These are phyloP conservation scores for Arthroderma sp. DNA, from an alignment of 2,329 filamentous ascomycete genomes.

Conservation along the genomic window DNA sequence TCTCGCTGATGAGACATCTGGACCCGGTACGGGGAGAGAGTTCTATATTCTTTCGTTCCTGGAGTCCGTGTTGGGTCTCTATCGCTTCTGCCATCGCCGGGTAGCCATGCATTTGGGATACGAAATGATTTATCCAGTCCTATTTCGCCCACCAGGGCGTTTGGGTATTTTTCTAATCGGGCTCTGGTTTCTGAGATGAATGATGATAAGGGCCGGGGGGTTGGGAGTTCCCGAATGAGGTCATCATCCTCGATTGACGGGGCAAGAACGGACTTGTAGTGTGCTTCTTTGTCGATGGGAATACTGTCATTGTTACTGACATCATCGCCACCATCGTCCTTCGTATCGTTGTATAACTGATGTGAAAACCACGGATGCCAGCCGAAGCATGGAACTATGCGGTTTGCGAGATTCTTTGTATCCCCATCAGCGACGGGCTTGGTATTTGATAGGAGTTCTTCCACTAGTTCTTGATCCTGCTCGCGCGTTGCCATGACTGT, in stretches of 20 bases:
- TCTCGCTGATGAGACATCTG: conserved; percentile 44
- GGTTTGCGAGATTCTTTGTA: conserved; percentile 14
- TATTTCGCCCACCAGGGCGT: conserved; percentile 48
- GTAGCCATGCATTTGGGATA: conserved; percentile 40
- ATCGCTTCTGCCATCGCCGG: conserved; percentile 13
- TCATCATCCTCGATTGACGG: conserved; percentile 34
- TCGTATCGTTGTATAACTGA: conserved; percentile 40
- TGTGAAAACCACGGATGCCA: conserved; percentile 60
- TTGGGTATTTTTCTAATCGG: conserved; percentile 38
- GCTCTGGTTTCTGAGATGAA: conserved; percentile 39
- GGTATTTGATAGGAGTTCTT: too few relatives aligned
- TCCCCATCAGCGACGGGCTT: too few relatives aligned
- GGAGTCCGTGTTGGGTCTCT: conserved; percentile 33
- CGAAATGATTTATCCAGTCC: conserved; percentile 50
- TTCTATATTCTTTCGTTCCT: conserved; percentile 47
- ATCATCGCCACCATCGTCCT: conserved; percentile 11
- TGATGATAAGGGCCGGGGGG: conserved; percentile 39
- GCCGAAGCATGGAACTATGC: conserved; percentile 49
- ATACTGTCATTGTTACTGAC: background rate
- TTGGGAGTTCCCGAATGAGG: conserved; percentile 40
- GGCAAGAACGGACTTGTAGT: conserved; percentile 43
- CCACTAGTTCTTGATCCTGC: conserved; percentile 48
- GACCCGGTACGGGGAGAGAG: conserved; percentile 45
- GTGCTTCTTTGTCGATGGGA: conserved; percentile 21
- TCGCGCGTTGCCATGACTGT: conserved; percentile 51